These are phyloP conservation scores for Fusarium tuaranense DNA, from an alignment of 2,329 filamentous ascomycete genomes.

Conservation along the genomic window DNA sequence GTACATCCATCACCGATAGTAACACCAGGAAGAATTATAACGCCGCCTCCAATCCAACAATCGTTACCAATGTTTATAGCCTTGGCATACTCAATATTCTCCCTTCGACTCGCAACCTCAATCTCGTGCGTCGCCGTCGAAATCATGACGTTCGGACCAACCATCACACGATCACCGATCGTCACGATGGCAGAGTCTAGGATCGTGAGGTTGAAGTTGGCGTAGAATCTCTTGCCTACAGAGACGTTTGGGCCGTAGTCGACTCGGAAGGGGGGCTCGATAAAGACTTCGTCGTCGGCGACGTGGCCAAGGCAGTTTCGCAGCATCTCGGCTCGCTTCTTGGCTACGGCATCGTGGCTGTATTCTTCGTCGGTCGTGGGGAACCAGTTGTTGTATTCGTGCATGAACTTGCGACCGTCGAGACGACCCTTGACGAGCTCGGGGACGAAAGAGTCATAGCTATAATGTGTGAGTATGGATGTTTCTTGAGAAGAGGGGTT, in stretches of 20 bases:
- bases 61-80: conserved; percentile 61
- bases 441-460: conserved; percentile 60
- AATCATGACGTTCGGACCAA: conserved; percentile 64
- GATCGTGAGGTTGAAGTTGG: conserved; percentile 64
- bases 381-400: conserved; percentile 65
- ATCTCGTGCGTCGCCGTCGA: conserved; percentile 65
- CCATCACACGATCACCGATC: conserved; percentile 63
- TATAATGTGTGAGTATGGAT: conserved; percentile 29
- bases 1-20: conserved; percentile 80
- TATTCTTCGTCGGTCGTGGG: conserved; percentile 48
- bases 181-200: conserved; percentile 64
- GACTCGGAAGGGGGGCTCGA: conserved; percentile 69
- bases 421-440: conserved; percentile 59
- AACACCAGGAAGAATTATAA: conserved; percentile 81
- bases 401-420: conserved; percentile 60
- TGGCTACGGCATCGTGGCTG: background rate
- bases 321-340: conserved; percentile 53
- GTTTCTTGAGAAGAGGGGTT: background rate
- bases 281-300: conserved; percentile 59
- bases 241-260: conserved; percentile 73
- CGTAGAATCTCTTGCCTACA: conserved; percentile 68
- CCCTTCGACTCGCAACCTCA: conserved; percentile 59
- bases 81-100: conserved; percentile 61
- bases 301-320: conserved; percentile 57
- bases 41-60: conserved; percentile 80